These are phyloP conservation scores for Pulveroboletus frians DNA, from an alignment of 768 basidiomycete species.

Conservation along the genomic window DNA sequence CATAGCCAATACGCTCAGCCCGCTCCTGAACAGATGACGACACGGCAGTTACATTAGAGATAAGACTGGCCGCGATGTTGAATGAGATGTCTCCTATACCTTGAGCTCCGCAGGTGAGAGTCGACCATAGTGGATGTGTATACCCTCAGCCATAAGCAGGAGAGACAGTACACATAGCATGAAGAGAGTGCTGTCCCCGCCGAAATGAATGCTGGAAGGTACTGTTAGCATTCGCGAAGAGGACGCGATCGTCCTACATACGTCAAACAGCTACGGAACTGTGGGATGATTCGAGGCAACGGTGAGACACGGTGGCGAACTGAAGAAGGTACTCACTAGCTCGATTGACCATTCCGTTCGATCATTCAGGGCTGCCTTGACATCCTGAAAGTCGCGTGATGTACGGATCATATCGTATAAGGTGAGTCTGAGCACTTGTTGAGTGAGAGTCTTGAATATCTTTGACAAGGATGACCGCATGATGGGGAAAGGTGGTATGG, in stretches of 20 bases:
- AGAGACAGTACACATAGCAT: slow-evolving; percentile 12
- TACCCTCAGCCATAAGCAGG: slow-evolving; percentile 17
- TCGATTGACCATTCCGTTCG: slow-evolving; percentile 21
- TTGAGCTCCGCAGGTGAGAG: slow-evolving; percentile 22
- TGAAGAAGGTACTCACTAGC: slow-evolving; percentile 7
- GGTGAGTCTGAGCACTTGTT: slow-evolving; percentile 6
- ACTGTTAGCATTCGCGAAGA: background rate
- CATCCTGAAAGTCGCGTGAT: slow-evolving; percentile 20
- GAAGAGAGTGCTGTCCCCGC: slow-evolving; percentile 3
- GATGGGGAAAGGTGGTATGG: background rate
- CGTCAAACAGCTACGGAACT: slow-evolving; percentile 12
- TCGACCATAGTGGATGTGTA: slow-evolving; percentile 18
- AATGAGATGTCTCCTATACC: slow-evolving; percentile 6
- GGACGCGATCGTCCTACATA: slow-evolving; percentile 2
- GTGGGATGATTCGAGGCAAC: background rate
- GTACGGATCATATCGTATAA: slow-evolving; percentile 15
- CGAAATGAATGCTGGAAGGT: slow-evolving; percentile 17
- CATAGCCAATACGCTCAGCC: slow-evolving; percentile 10
- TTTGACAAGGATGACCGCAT: slow-evolving; percentile 10
- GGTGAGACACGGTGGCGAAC: background rate
- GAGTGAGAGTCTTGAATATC: background rate
- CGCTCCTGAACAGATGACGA: slow-evolving; percentile 3
- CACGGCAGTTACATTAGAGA: background rate
- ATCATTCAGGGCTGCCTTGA: slow-evolving; percentile 14
- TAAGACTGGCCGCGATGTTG: background rate